Evolutionary conservation across 2,329 filamentous ascomycete genomes (phyloP).

Genomic region (Ophiostoma novo-ulmi): DNA sequence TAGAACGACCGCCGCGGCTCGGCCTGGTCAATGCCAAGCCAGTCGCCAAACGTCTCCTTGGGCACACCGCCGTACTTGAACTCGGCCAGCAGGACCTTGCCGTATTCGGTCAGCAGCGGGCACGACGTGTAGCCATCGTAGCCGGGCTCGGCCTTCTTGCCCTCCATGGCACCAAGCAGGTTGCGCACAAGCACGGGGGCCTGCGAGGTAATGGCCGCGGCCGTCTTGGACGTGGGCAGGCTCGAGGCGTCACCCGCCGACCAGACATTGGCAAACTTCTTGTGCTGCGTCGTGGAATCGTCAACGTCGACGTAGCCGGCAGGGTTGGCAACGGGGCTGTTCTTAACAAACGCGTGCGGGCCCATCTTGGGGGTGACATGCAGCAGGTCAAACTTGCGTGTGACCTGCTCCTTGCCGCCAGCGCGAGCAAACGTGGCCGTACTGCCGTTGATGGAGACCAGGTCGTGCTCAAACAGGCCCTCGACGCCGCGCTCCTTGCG

Average conservation of each 20-base stretch:
- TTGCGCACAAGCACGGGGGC: slow-evolving; percentile 42
- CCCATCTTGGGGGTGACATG: slow-evolving; percentile 58
- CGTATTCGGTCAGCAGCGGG: slow-evolving; percentile 42
- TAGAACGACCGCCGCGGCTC: slow-evolving; percentile 39
- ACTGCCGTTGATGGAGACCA: slow-evolving; percentile 49
- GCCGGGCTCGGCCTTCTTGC: slow-evolving; percentile 32
- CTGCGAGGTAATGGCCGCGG: slow-evolving; percentile 43
- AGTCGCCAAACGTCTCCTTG: slow-evolving; percentile 40
- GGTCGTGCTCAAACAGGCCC: slow-evolving; percentile 54
- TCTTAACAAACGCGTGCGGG: slow-evolving; percentile 49
- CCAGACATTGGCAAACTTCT: slow-evolving; percentile 53
- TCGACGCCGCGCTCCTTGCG: slow-evolving; percentile 52
- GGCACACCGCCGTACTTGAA: slow-evolving; percentile 46
- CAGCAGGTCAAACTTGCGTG: slow-evolving; percentile 48
- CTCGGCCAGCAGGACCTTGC: slow-evolving; percentile 44
- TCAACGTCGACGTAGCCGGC: slow-evolving; percentile 56
- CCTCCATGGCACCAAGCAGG: slow-evolving; percentile 36
- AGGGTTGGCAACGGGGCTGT: slow-evolving; percentile 50
- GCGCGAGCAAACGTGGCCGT: slow-evolving; percentile 46
- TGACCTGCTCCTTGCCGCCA: slow-evolving; percentile 42
- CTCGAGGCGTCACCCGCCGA: slow-evolving; percentile 56
- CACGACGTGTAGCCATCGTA: slow-evolving; percentile 46
- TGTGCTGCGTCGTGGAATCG: slow-evolving; percentile 48
- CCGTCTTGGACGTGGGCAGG: slow-evolving; percentile 50
- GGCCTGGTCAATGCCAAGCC: slow-evolving; percentile 37